Conservation (phyloP, 2,329 filamentous ascomycete genomes). For the Penicillium sp. region DNA sequence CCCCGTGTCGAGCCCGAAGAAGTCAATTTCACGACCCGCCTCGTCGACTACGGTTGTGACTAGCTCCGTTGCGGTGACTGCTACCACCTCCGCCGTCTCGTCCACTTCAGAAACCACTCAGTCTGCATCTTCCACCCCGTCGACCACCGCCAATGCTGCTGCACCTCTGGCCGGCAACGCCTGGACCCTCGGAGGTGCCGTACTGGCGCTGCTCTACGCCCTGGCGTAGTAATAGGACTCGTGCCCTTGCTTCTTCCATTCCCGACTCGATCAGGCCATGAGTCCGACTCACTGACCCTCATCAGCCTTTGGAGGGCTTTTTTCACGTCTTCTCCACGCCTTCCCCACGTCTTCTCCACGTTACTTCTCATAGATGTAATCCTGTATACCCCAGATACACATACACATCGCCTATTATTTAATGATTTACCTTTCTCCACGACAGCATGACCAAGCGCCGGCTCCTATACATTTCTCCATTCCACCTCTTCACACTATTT, state of each 20-base stretch:
- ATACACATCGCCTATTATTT: constrained; percentile 19
- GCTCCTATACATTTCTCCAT: constrained; percentile 16
- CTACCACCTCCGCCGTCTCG: constrained; percentile 8
- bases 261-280: too few relatives aligned
- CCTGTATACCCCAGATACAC: constrained; percentile 16
- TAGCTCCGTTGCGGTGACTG: too few relatives aligned
- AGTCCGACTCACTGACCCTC: too few relatives aligned
- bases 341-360: constrained; percentile 4
- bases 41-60: background rate
- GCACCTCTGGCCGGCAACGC: constrained; percentile 18
- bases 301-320: too few relatives aligned
- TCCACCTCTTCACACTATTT: constrained; percentile 7
- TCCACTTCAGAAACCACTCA: constrained; percentile 14
- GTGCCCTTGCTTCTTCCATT: background rate
- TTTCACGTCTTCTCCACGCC: too few relatives aligned
- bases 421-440: constrained; percentile 29
- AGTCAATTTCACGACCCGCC: too few relatives aligned
- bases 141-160: constrained; percentile 23
- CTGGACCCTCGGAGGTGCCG: constrained; percentile 30
- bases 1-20: constrained; percentile 14
- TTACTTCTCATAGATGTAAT: constrained; percentile 21
- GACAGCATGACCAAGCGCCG: constrained; percentile 27
- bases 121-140: constrained; percentile 13
- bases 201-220: constrained; percentile 26
- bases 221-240: constrained; percentile 24